phyloP scores from a whole-genome alignment of 2,329 filamentous ascomycete genomes.

The Hymenoscyphus fraxineus region DNA sequence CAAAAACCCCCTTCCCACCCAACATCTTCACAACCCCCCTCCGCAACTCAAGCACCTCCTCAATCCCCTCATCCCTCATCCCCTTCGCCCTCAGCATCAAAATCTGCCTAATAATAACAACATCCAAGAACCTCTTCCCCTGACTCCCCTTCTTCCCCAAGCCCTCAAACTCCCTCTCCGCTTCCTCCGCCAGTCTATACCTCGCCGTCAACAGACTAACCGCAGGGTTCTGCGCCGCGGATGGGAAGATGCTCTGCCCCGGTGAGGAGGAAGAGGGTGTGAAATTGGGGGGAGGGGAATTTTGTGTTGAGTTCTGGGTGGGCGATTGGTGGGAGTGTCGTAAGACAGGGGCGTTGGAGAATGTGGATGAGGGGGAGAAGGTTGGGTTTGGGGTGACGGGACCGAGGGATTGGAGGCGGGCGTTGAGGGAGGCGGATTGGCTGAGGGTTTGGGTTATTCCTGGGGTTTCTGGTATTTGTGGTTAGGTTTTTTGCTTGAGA shows the following conservation, averaged over 20 bases:
- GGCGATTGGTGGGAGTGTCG: slow-evolving; percentile 2
- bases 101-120: slow-evolving; percentile 45
- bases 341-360: slow-evolving; percentile 16
- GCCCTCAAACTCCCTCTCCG: slow-evolving; percentile 50
- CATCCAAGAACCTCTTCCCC: slow-evolving; percentile 46
- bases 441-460: slow-evolving; percentile 18
- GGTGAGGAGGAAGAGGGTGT: slow-evolving; percentile 25
- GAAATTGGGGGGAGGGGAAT: slow-evolving; percentile 15
- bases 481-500: background rate
- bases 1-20: slow-evolving; percentile 25
- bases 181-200: slow-evolving; percentile 59
- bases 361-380: slow-evolving; percentile 30
- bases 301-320: background rate
- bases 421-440: slow-evolving; percentile 18
- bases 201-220: slow-evolving; percentile 35
- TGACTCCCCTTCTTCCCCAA: slow-evolving; percentile 34
- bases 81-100: slow-evolving; percentile 42
- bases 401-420: slow-evolving; percentile 28
- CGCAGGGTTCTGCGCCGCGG: slow-evolving; percentile 23
- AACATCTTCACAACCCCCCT: slow-evolving; percentile 39
- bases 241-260: slow-evolving; percentile 26
- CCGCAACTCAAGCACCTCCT: slow-evolving; percentile 42
- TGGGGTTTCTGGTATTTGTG: slow-evolving; percentile 8
- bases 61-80: slow-evolving; percentile 23
- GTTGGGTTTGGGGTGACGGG: slow-evolving; percentile 32